Base-by-base conservation (phyloP, 805 yeast genomes). In the Saccharomycopsis schoenii region DNA sequence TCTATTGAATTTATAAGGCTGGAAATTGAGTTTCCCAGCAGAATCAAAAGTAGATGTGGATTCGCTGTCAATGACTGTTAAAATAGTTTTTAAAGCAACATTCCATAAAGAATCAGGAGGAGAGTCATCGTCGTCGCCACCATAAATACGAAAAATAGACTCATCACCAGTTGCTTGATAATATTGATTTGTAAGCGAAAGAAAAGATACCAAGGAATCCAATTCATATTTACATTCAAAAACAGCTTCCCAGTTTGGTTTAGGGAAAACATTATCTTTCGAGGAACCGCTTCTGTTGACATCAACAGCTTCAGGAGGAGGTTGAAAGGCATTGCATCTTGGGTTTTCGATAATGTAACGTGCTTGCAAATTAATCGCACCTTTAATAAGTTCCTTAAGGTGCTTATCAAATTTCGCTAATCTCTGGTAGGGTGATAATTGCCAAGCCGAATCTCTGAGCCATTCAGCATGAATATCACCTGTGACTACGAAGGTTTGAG, bases 391-490 rank as follows among this genome's bases (percentile, higher is more conserved):
- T 39, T 75, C 75, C 62, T 73, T 70, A 58, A 90, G 74, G 1
- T 66, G 61, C 1, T 69, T 65, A 67, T 89, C 94, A 59, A 78
- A 68, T 47, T 73, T 73, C 14, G 84, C 72, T 24, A 89, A 76
- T 8, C 83, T 82, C 67, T 85, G 84, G 70, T 89, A 91, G 1
- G 88, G 88, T 3, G 89, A 80, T 56, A 90, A 73, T 69, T 90
- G 97, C 66, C 94, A 76, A 0, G 96, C 89, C 1, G 96, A 84
- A 71, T 90, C 97, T 59, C 97, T 74, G 57, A 90, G 74, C 97
- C 97, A 90, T 71, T 90, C 96, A 1, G 97, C 97, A 70, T 89
- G 91, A 60, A 90, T 90, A 69, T 90, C 97, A 10, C 97, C 97
- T 0, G 97, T 90, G 39, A 89, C 93, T 1, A 90, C 81, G 71